Conservation (phyloP, 169 alveolate species). For the Theileria orientalis region DNA sequence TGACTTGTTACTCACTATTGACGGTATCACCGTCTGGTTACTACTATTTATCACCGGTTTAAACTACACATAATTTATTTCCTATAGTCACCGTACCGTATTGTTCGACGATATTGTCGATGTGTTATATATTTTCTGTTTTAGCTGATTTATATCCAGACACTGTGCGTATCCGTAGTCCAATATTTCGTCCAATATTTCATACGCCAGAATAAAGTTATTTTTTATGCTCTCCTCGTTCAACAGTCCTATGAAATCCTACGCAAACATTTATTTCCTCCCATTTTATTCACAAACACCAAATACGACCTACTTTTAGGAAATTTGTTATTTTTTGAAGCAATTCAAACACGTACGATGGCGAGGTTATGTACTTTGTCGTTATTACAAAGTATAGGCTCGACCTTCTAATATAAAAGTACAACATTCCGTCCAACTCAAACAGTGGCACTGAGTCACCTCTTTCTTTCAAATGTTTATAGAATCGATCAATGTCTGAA, state of each 20-base stretch:
- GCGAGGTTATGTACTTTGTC: conserved; percentile 87
- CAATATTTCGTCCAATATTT: conserved; percentile 92
- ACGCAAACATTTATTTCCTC: not conserved
- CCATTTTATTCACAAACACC: too few species aligned
- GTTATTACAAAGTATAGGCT: conserved; percentile 89
- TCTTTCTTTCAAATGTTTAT: conserved; percentile 84
- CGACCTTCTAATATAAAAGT: conserved; percentile 80
- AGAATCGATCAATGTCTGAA: conserved; percentile 89
- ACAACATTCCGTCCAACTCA: conserved; percentile 84
- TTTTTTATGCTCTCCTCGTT: conserved; percentile 95
- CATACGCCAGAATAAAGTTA: conserved; percentile 95
- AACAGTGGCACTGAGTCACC: conserved; percentile 70
- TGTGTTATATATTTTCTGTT: conserved; percentile 71
- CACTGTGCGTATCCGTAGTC: conserved; percentile 96
- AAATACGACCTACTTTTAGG: conserved; percentile 52
- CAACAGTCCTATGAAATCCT: conserved; percentile 96
- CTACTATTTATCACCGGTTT: conserved; percentile 22
- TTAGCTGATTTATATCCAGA: conserved; percentile 90
- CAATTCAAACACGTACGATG: conserved; percentile 89
- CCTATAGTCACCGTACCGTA: too few species aligned
- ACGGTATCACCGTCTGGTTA: conserved; percentile 73
- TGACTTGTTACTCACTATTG: conserved; percentile 80
- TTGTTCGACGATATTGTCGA: conserved; percentile 1
- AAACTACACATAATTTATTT: conserved; percentile 13
- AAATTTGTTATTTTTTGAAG: conserved; percentile 84